A percentile compares a stretch with the other conserved stretches of the same genome.
Conservation (phyloP, 2,329 filamentous ascomycete genomes). For the Sporothrix humicola region DNA sequence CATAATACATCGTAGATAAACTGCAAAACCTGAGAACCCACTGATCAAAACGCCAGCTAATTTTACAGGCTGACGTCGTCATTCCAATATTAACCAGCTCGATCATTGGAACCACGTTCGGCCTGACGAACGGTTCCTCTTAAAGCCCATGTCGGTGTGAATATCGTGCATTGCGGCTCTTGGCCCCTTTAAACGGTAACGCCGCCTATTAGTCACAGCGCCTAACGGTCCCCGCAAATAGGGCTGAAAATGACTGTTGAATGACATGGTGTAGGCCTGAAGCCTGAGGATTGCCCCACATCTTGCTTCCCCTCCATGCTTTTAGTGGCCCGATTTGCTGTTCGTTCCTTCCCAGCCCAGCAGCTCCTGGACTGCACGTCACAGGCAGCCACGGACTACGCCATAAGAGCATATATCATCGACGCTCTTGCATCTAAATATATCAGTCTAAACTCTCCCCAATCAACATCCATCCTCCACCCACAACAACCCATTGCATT, state of each 20-base stretch:
- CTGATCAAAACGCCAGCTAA: no score
- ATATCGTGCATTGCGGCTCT: not conserved
- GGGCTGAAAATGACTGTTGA: conserved; percentile 13
- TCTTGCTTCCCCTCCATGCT: not conserved
- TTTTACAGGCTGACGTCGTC: no score
- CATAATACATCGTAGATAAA: not conserved
- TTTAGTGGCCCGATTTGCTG: not conserved
- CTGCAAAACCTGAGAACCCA: not conserved
- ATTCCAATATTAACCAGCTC: no score
- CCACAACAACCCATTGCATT: not conserved
- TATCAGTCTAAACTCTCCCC: not conserved
- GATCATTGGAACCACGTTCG: no score
- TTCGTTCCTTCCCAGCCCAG: conserved; percentile 17
- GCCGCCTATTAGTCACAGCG: not conserved
- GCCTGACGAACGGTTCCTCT: no score
- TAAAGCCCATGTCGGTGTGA: not conserved
- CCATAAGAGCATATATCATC: not conserved
- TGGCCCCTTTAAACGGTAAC: not conserved
- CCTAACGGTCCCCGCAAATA: conserved; percentile 2
- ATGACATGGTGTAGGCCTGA: not conserved
- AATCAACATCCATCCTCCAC: not conserved
- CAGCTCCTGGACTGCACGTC: not conserved
- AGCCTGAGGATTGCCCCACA: not conserved
- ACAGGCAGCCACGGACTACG: not conserved
- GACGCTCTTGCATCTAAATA: not conserved